phyloP scores from a whole-genome alignment of 257 asterid genomes.

The Phtheirospermum japonicum region DNA sequence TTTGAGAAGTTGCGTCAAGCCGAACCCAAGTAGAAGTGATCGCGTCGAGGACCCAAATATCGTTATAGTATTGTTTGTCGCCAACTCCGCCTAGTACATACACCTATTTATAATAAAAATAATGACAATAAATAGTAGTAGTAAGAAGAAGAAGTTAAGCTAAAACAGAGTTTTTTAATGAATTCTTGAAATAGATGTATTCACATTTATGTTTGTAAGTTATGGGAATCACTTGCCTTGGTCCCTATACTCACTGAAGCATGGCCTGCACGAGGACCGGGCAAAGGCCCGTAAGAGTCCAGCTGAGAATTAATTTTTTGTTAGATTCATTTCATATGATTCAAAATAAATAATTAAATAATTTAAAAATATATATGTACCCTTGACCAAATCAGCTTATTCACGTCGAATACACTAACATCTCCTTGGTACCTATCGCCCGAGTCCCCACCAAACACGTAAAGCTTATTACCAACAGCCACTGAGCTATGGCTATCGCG shows the following conservation, averaged over 20 bases:
- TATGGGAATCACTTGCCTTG: slow-evolving; percentile 50
- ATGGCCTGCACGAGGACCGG: slow-evolving; percentile 91
- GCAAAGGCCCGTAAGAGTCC: slow-evolving; percentile 53
- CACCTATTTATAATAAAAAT: slow-evolving; percentile 30
- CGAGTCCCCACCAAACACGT: slow-evolving; percentile 85
- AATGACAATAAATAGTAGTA: too few species aligned
- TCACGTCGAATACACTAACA: slow-evolving; percentile 69
- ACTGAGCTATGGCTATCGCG: slow-evolving; percentile 86
- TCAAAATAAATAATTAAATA: not conserved
- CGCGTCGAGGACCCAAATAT: slow-evolving; percentile 77
- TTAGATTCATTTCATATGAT: not conserved
- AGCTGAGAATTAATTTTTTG: slow-evolving; percentile 34
- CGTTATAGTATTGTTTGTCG: slow-evolving; percentile 71
- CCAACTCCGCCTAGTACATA: slow-evolving; percentile 91
- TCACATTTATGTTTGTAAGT: not conserved
- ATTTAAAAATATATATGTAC: slow-evolving; percentile 33
- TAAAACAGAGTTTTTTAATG: too few species aligned
- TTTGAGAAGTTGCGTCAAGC: slow-evolving; percentile 49
- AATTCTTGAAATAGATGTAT: not conserved
- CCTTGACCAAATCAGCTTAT: slow-evolving; percentile 64
- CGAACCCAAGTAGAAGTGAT: slow-evolving; percentile 60
- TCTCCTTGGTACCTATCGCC: slow-evolving; percentile 83
- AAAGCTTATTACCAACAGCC: slow-evolving; percentile 54
- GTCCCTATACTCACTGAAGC: slow-evolving; percentile 77
- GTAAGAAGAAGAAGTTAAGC: too few species aligned